Conservation (phyloP, 2,329 filamentous ascomycete genomes). For the Penicillium olsonii region DNA sequence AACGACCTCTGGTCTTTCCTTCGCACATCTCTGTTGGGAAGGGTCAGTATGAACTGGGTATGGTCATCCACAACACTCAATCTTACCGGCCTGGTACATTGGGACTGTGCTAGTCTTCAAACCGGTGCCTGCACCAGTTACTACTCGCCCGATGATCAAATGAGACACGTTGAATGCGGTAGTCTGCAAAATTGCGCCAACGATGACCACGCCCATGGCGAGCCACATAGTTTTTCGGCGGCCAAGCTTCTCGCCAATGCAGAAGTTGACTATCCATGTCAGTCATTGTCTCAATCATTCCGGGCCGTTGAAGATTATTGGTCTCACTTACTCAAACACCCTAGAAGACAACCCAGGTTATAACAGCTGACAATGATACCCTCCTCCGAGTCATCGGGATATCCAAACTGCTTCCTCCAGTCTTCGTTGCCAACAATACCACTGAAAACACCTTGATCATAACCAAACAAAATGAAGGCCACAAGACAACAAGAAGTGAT, state of each 20-base stretch:
- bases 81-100: conserved; percentile 21
- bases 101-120: conserved; percentile 37
- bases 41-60: background rate
- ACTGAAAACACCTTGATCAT: conserved; percentile 28
- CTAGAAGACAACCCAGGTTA: conserved; percentile 15
- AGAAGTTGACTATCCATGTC: conserved; percentile 13
- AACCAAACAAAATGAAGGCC: conserved; percentile 22
- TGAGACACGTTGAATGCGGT: conserved; percentile 27
- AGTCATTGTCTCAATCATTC: background rate
- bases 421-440: conserved; percentile 20
- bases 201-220: conserved; percentile 19
- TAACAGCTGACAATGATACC: conserved; percentile 16
- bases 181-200: conserved; percentile 33
- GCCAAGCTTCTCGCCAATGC: conserved; percentile 11
- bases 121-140: conserved; percentile 48
- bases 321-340: conserved; percentile 10
- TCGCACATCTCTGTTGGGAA: conserved; percentile 45
- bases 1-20: conserved; percentile 38
- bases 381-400: conserved; percentile 13
- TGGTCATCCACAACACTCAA: background rate
- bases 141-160: conserved; percentile 45
- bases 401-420: conserved; percentile 14
- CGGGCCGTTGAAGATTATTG: no score
- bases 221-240: conserved; percentile 17
- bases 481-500: conserved; percentile 15